Percentiles rank a stretch among this genome's conserved stretches.
These are phyloP conservation scores for Xylaria polymorpha DNA, from an alignment of 2,329 filamentous ascomycete species.

Conservation along the genomic window DNA sequence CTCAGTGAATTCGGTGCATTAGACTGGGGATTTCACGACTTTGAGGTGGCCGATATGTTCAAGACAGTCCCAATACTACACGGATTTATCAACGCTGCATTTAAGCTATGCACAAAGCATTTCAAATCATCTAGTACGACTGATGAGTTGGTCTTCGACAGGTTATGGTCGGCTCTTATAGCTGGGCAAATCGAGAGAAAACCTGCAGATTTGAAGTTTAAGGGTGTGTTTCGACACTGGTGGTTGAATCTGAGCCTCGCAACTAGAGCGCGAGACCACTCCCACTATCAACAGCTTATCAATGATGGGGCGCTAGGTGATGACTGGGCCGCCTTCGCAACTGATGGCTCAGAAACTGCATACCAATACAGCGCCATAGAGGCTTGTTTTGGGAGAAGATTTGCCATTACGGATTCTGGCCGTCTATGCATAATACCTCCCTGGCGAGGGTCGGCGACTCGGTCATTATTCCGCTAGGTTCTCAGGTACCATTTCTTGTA, in stretches of 20 bases:
- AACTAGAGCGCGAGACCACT: background rate
- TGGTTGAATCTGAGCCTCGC: conserved; percentile 13
- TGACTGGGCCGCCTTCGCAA: background rate
- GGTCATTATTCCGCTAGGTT: conserved; percentile 30
- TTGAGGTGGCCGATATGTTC: conserved; percentile 18
- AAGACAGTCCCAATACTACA: conserved; percentile 1
- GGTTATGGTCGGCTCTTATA: conserved; percentile 24
- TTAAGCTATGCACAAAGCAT: conserved; percentile 27
- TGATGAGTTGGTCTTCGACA: conserved; percentile 1
- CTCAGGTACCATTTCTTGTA: conserved; percentile 34
- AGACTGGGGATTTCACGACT: conserved; percentile 23
- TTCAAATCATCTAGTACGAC: background rate
- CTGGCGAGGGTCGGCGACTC: conserved; percentile 28
- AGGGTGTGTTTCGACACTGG: conserved; percentile 26
- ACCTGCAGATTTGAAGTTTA: conserved; percentile 7
- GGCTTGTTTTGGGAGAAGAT: conserved; percentile 19
- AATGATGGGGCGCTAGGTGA: background rate
- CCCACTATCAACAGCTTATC: conserved; percentile 5
- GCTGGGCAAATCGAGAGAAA: conserved; percentile 19
- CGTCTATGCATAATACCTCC: conserved; percentile 34
- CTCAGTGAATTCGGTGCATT: conserved; percentile 15
- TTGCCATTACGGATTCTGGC: conserved; percentile 25
- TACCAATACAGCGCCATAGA: conserved; percentile 27
- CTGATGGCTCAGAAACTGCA: background rate
- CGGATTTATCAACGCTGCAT: conserved; percentile 24